These are phyloP conservation scores for Colletotrichum tofieldiae DNA, from an alignment of 2,329 filamentous ascomycete genomes.

Conservation along the genomic window DNA sequence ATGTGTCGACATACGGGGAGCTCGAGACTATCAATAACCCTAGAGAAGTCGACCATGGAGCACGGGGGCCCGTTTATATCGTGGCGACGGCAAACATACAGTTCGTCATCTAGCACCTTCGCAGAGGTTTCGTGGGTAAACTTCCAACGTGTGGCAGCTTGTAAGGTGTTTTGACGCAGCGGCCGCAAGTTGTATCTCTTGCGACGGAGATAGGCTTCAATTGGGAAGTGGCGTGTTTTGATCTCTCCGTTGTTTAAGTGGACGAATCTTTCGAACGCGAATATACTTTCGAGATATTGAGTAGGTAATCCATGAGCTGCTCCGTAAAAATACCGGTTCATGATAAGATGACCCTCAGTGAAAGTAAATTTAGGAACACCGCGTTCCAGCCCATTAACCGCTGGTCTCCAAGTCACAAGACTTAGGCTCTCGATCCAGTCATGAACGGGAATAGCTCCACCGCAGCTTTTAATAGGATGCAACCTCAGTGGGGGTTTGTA, in stretches of 20 bases:
- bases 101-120: constrained; percentile 5
- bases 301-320: neutral
- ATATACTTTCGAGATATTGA: neutral
- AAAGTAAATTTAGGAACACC: neutral
- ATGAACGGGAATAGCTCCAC: neutral
- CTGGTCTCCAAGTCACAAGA: constrained; percentile 1
- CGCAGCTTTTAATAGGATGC: neutral
- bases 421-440: neutral
- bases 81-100: constrained; percentile 3
- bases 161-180: too few relatives aligned
- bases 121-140: constrained; percentile 4
- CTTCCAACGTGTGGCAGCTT: neutral
- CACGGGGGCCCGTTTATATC: constrained; percentile 3
- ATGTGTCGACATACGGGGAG: constrained; percentile 12
- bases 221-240: neutral
- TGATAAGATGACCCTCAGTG: constrained; percentile 5
- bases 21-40: constrained; percentile 4
- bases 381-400: neutral
- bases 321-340: constrained; percentile 20
- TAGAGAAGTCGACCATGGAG: neutral
- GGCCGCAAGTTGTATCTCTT: neutral
- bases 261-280: neutral
- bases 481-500: neutral
- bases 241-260: neutral
- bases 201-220: neutral